A percentile compares a stretch with the other conserved stretches of the same genome.
Conservation (phyloP, 345 rosid species). For the Streptanthus diversifolius region DNA sequence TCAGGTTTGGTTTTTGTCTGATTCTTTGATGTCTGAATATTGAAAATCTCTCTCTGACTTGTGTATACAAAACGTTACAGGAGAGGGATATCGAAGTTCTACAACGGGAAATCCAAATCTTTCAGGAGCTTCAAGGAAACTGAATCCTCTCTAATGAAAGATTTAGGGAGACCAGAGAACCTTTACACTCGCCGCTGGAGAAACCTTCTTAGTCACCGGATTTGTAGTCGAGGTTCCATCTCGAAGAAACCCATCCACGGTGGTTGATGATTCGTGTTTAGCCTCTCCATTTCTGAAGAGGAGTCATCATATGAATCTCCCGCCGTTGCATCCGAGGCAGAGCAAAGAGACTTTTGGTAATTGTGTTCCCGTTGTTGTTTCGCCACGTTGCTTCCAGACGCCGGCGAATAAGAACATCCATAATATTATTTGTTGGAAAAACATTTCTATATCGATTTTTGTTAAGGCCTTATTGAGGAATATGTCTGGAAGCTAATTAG, state of each 20-base stretch:
- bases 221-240: conserved; percentile 42
- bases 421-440: conserved; percentile 8
- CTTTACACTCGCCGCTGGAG: conserved; percentile 43
- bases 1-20: conserved; percentile 33
- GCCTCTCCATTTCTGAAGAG: conserved; percentile 26
- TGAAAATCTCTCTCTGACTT: neutral
- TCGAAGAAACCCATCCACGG: conserved; percentile 52
- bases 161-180: conserved; percentile 61
- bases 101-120: conserved; percentile 69
- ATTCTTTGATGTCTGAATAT: neutral
- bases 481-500: neutral
- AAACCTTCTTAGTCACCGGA: conserved; percentile 46
- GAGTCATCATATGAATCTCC: conserved; percentile 4
- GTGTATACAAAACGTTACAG: conserved; percentile 28
- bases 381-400: conserved; percentile 39
- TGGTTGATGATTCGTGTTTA: neutral
- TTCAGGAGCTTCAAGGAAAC: conserved; percentile 48
- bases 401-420: neutral
- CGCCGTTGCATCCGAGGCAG: conserved; percentile 54
- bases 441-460: neutral
- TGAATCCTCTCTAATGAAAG: conserved; percentile 40
- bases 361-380: conserved; percentile 46
- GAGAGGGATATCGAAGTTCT: conserved; percentile 68
- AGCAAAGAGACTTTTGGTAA: conserved; percentile 29
- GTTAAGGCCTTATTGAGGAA: neutral